These are phyloP conservation scores for Geotrichum carabidarum DNA, from an alignment of 1,139 yeast species.

Conservation along the genomic window DNA sequence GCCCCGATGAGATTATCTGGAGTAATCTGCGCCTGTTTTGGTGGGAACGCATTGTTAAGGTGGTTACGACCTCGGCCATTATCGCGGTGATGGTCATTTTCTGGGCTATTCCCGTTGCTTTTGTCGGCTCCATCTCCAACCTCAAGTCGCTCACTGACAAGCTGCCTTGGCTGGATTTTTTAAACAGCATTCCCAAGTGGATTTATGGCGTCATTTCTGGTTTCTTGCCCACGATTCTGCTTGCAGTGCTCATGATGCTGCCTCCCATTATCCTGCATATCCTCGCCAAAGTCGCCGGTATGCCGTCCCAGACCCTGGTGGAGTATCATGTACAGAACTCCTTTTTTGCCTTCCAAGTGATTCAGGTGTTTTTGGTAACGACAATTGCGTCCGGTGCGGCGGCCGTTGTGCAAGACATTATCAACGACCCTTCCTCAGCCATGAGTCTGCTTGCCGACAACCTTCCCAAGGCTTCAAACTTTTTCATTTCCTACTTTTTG, in stretches of 20 bases:
- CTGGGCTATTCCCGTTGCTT: constrained; percentile 95
- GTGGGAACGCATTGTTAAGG: constrained; percentile 73
- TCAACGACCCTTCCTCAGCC: constrained; percentile 61
- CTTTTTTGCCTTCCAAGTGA: constrained; percentile 83
- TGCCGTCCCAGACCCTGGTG: constrained; percentile 61
- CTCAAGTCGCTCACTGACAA: constrained; percentile 63
- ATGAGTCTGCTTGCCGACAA: constrained; percentile 64
- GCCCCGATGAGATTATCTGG: constrained; percentile 85
- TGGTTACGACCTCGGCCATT: constrained; percentile 53
- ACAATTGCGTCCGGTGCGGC: constrained; percentile 80
- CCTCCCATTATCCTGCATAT: constrained; percentile 74
- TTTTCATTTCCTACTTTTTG: constrained; percentile 50
- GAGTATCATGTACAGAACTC: constrained; percentile 81
- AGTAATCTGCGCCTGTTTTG: constrained; percentile 72
- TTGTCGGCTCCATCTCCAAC: constrained; percentile 89
- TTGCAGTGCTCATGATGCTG: constrained; percentile 77
- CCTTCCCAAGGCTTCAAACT: constrained; percentile 86
- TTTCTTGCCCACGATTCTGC: constrained; percentile 74
- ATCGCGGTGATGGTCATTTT: constrained; percentile 60
- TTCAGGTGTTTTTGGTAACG: constrained; percentile 71
- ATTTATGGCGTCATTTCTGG: constrained; percentile 82
- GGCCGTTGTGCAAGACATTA: constrained; percentile 63
- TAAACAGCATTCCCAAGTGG: constrained; percentile 59
- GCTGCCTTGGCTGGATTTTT: constrained; percentile 64
- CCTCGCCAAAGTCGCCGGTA: constrained; percentile 71